phyloP scores from a whole-genome alignment of 2,329 filamentous ascomycete genomes.

The Diplodia scrobiculata region DNA sequence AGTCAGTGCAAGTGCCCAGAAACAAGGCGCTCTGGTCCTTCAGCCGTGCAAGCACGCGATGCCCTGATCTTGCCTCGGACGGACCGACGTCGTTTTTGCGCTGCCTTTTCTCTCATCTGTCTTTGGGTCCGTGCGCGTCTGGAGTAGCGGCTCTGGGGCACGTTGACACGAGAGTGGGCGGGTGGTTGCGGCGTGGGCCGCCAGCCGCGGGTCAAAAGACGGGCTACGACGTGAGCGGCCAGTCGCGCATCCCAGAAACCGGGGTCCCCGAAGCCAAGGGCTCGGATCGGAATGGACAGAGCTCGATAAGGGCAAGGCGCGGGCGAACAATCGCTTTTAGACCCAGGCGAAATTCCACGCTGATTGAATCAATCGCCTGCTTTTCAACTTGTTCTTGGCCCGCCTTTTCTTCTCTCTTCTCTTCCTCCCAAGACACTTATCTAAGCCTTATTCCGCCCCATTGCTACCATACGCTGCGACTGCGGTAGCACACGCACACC shows the following conservation, averaged over 20 bases:
- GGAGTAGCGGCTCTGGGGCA: neutral
- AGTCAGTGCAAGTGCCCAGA: constrained; percentile 6
- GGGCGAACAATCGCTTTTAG: constrained; percentile 14
- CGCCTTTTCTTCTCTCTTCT: neutral
- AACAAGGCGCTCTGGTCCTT: neutral
- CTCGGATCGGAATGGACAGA: constrained; percentile 2
- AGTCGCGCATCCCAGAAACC: constrained; percentile 3
- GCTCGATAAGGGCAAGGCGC: constrained; percentile 21
- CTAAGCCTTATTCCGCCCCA: neutral
- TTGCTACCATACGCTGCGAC: constrained; percentile 1
- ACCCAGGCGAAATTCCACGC: neutral
- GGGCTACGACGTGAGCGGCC: constrained; percentile 8
- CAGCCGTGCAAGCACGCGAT: constrained; percentile 15
- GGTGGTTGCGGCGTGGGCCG: constrained; percentile 12
- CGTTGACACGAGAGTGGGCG: constrained; percentile 2
- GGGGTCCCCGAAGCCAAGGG: constrained; percentile 21
- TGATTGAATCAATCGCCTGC: neutral
- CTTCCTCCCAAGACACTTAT: neutral
- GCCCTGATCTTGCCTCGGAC: neutral
- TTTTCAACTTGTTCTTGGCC: constrained; percentile 4
- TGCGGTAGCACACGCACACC: constrained; percentile 19
- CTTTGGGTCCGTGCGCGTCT: neutral
- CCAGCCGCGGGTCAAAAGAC: neutral
- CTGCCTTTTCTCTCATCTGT: neutral
- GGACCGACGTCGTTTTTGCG: neutral